phyloP scores from a whole-genome alignment of 2,329 filamentous ascomycete species.

The Fusarium phyllophilum region DNA sequence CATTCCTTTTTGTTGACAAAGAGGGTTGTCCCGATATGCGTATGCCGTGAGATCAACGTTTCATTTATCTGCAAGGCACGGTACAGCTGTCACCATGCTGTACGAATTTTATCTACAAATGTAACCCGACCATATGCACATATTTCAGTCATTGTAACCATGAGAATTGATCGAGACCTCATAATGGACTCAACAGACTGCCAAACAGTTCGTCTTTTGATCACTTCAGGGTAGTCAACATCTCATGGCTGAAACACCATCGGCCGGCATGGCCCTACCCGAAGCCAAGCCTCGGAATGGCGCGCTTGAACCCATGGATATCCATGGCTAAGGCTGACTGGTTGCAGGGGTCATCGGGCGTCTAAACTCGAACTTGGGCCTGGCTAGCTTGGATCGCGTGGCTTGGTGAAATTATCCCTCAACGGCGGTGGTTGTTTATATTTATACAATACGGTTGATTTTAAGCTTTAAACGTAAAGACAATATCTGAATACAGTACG shows the following conservation, averaged over 20 bases:
- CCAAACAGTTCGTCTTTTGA: background rate
- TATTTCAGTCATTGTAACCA: too few relatives aligned
- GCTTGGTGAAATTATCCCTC: background rate
- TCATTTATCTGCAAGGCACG: background rate
- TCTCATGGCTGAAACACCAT: background rate
- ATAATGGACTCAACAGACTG: background rate
- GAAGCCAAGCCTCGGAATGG: constrained; percentile 10
- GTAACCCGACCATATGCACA: too few relatives aligned
- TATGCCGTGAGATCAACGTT: background rate
- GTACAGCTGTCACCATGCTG: background rate
- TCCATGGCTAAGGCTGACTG: constrained; percentile 1
- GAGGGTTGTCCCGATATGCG: background rate
- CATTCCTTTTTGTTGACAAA: background rate
- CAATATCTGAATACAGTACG: too few relatives aligned
- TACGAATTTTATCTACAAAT: background rate
- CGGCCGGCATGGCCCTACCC: constrained; percentile 14
- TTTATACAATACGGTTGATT: background rate
- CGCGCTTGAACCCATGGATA: background rate
- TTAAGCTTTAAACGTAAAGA: background rate
- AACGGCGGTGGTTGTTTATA: background rate
- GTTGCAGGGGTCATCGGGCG: background rate
- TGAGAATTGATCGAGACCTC: fast-evolving
- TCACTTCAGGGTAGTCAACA: background rate
- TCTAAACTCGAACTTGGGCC: background rate
- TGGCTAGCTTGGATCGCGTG: background rate